These are phyloP conservation scores for Aspergillus brasiliensis DNA, from an alignment of 2,329 filamentous ascomycete species.

Conservation along the genomic window DNA sequence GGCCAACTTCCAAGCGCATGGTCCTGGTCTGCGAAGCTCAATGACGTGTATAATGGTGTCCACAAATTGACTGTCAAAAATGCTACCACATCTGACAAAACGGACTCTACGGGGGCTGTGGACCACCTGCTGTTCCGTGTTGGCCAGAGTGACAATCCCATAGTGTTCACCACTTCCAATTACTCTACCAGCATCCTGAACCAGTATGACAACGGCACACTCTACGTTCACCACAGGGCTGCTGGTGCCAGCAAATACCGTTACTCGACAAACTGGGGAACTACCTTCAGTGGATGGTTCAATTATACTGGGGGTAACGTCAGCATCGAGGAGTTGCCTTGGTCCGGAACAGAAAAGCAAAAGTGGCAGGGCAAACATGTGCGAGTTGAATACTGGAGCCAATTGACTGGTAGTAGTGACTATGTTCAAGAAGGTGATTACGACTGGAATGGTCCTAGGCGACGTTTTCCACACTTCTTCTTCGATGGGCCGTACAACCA, in stretches of 20 bases:
- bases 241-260: slow-evolving; percentile 64
- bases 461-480: slow-evolving; percentile 64
- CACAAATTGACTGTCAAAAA: slow-evolving; percentile 62
- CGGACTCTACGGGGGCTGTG: slow-evolving; percentile 51
- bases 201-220: slow-evolving; percentile 43
- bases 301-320: slow-evolving; percentile 57
- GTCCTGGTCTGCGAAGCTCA: slow-evolving; percentile 56
- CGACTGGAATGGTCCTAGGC: slow-evolving; percentile 39
- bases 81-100: slow-evolving; percentile 47
- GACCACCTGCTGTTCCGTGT: slow-evolving; percentile 66
- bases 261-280: slow-evolving; percentile 64
- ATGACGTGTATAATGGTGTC: slow-evolving; percentile 62
- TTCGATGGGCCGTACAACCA: slow-evolving; percentile 65
- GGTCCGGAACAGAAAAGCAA: slow-evolving; percentile 62
- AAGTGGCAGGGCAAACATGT: slow-evolving; percentile 64
- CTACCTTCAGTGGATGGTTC: slow-evolving; percentile 61
- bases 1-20: slow-evolving; percentile 59
- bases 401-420: slow-evolving; percentile 59
- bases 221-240: slow-evolving; percentile 60
- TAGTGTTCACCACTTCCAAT: slow-evolving; percentile 62
- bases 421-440: slow-evolving; percentile 64
- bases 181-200: slow-evolving; percentile 59
- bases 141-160: slow-evolving; percentile 60
- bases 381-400: slow-evolving; percentile 65
- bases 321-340: slow-evolving; percentile 52